Base-by-base conservation (phyloP, 163 green algal species). In the Volvox carteri region DNA sequence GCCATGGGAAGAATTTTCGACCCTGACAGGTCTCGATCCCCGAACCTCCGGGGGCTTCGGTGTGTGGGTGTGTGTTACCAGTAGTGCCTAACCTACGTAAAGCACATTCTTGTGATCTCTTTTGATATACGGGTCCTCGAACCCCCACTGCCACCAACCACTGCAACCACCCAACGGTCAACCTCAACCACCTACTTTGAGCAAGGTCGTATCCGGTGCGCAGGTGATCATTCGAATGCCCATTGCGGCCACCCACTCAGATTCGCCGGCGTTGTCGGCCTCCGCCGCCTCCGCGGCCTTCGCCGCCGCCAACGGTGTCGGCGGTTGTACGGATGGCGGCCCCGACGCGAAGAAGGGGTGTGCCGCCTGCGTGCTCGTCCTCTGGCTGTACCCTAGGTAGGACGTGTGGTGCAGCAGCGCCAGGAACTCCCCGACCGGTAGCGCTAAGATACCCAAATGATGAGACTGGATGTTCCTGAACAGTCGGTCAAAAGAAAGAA, bases 371-470 rank as follows among this genome's bases (percentile, higher is more conserved):
- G 60, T 30, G 76, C 60, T 90, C 65, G 46, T 87, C 21, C 84
- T 70, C 44, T 93, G 89, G 21, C 86, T 91, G 90, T 95, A 96
- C 35, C 95, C 95, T 65, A 96, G 80, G 87, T 97, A 97, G 35
- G 89, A 89, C 7, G 96, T 97, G 86, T 88, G 72, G 86, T 98
- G 96, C 67, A 93, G 85, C 76, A 98, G 78, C 4, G 96, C 96
- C 50, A 98, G 83, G 83, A 98, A 98, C 92, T 98, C 96, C 0
- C 94, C 96, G 19, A 98, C 94, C 4, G 96, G 96, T 39, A 98
- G 94, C 9, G 95, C 96, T 77, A 98, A 89, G 48, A 97, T 94
- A 19, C 93, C 92, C 79, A 98, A 93, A 91, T 98, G 95, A 60
- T 97, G 91, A 1, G 91, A 86, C 52, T 95, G 94, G 77, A 98